Evolutionary conservation across 2,329 filamentous ascomycete genomes (phyloP), one percentile per base, ranked within the genome.

Genomic region (Myriosclerotinia duriaeana): DNA sequence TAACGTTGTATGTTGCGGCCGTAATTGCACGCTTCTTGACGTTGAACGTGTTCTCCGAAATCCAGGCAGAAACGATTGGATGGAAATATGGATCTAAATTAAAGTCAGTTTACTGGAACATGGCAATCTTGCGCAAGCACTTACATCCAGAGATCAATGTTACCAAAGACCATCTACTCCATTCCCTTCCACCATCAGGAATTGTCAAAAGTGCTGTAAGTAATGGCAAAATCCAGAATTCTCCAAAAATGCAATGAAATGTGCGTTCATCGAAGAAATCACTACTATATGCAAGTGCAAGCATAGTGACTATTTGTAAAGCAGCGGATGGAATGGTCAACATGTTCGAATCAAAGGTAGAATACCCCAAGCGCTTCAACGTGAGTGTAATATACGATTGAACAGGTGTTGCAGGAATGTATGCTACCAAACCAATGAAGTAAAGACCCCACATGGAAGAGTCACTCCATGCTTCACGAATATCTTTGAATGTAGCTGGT

Each of bases 1-100:
- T 79, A 79, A 83, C 82, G 72, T 89, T 89, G 75, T 89, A 89
- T 22, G 86, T 76, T 0, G 85, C 86, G 0, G 85, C 83, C 0
- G 84, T 84, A 1, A 90, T 85, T 1, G 87, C 85, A 9, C 87
- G 79, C 11, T 84, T 85, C 14, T 87, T 80, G 14, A 90, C 86
- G 1, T 83, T 81, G 68, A 87, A 86, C 5, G 85, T 83, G 72
- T 89, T 89, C 63, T 84, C 79, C 3, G 79, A 80, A 70, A 79
- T 79, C 79, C 80, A 83, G 22, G 74, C 79, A 6, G 82, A 80
- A 66, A 82, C 79, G 46, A 83, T 81, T 0, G 81, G 78, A 66
- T 84, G 81, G 40, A 38, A 61, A 30, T 62, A 66, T 2, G 53
- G 30, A 20, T 65, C 60, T 63, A 17, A 14, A 17, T 34, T 26